Percentiles rank a stretch among this genome's conserved stretches.
Conservation (phyloP, 1,139 yeast species). For the Trichomonascaceae sp. region DNA sequence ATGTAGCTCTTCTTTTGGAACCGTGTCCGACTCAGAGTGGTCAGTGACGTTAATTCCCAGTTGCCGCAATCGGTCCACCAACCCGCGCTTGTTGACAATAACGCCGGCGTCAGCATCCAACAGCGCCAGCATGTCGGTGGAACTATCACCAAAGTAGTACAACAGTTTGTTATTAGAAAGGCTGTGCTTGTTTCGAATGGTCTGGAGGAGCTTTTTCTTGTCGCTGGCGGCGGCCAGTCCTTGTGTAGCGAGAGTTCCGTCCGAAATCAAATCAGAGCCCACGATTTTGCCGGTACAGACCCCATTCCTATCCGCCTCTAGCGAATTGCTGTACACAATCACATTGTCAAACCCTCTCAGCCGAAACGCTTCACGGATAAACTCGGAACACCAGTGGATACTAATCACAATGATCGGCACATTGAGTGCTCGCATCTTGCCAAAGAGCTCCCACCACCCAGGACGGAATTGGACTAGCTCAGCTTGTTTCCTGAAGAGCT, state of each 20-base stretch:
- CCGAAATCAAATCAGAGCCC: constrained; percentile 2
- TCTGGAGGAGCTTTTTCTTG: constrained; percentile 7
- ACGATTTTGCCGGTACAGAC: constrained; percentile 31
- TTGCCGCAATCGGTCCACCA: constrained; percentile 7
- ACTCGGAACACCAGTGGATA: constrained; percentile 49
- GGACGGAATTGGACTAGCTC: constrained; percentile 29
- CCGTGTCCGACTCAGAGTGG: too few species aligned
- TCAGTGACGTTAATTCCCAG: constrained; percentile 7
- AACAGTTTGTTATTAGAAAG: constrained; percentile 10
- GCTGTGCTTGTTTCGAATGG: constrained; percentile 1
- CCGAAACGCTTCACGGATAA: constrained; percentile 34
- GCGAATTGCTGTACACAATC: constrained; percentile 32
- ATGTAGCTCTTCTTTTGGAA: too few species aligned
- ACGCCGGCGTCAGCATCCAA: constrained; percentile 38
- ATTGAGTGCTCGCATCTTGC: constrained; percentile 13
- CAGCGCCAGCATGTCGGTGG: constrained; percentile 47
- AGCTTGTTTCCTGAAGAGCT: constrained; percentile 28
- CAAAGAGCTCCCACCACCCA: constrained; percentile 33
- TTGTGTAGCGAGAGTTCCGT: constrained; percentile 19
- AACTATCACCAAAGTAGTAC: constrained; percentile 53
- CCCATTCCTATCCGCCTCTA: constrained; percentile 29
- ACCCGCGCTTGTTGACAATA: constrained; percentile 23
- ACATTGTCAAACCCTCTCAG: constrained; percentile 22
- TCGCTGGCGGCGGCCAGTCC: constrained; percentile 10
- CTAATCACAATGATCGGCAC: constrained; percentile 40